A percentile compares a stretch with the other conserved stretches of the same genome.
Evolutionary conservation across 306 rosid genomes (phyloP).

Genomic region (Benincasa hispida): DNA sequence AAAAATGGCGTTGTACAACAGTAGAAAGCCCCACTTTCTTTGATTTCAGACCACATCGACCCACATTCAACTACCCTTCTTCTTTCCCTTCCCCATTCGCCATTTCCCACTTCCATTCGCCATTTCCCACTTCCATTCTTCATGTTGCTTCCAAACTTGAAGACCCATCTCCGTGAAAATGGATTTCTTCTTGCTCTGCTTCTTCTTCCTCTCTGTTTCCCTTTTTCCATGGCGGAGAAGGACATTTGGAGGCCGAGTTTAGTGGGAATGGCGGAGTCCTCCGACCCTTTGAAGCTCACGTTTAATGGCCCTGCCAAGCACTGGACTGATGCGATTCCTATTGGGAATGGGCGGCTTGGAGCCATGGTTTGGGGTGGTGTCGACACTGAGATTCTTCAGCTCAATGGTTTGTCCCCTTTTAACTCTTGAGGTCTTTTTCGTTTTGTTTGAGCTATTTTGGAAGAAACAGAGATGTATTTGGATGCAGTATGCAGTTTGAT

Average conservation of each 20-base stretch:
- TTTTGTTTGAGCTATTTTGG: background rate
- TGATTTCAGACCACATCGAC: background rate
- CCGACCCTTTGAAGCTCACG: constrained; percentile 51
- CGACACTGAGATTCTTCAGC: constrained; percentile 57
- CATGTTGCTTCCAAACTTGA: background rate
- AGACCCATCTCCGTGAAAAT: background rate
- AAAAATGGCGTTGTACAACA: background rate
- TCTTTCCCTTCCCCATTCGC: background rate
- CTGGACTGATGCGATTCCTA: constrained; percentile 85
- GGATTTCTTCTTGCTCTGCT: background rate
- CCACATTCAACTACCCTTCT: background rate
- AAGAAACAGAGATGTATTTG: background rate
- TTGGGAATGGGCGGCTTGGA: constrained; percentile 91
- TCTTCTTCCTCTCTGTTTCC: background rate
- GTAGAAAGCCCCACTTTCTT: background rate
- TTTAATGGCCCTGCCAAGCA: constrained; percentile 51
- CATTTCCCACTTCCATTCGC: background rate
- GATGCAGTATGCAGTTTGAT: background rate
- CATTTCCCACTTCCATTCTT: background rate
- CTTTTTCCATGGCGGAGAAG: constrained; percentile 20
- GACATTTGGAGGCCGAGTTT: constrained; percentile 44
- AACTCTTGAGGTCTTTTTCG: background rate
- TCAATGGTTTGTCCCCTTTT: constrained; percentile 42
- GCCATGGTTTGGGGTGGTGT: constrained; percentile 96
- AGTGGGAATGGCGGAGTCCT: constrained; percentile 14